Evolutionary conservation across 2,329 filamentous ascomycete genomes (phyloP).

Genomic region (Hypoxylon sp.): DNA sequence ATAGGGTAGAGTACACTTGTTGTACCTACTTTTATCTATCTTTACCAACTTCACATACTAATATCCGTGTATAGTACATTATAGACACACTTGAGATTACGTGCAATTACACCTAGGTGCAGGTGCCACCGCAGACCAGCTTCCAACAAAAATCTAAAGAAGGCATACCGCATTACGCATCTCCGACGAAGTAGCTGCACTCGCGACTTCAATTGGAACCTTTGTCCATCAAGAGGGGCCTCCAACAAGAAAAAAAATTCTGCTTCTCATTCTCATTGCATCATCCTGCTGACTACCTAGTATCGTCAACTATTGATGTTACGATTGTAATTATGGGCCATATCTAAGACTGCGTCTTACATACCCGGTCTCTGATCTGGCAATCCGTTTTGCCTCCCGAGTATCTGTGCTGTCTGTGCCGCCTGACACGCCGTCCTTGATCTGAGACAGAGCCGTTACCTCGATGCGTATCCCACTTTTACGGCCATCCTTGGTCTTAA

Average conservation of each 20-base stretch:
- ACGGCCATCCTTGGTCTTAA: conserved; percentile 14
- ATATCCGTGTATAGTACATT: conserved; percentile 15
- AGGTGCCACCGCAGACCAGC: conserved; percentile 34
- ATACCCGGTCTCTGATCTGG: conserved; percentile 43
- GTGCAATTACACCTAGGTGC: conserved; percentile 31
- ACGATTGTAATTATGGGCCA: conserved; percentile 21
- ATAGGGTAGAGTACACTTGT: conserved; percentile 1
- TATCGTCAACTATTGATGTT: conserved; percentile 18
- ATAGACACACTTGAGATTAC: conserved; percentile 2
- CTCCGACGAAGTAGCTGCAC: conserved; percentile 23
- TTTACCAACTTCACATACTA: background rate
- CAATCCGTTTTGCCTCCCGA: conserved; percentile 45
- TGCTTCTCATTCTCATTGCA: conserved; percentile 20
- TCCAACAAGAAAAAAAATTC: conserved; percentile 6
- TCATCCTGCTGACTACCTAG: conserved; percentile 22
- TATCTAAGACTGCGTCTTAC: conserved; percentile 34
- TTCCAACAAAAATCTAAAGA: conserved; percentile 24
- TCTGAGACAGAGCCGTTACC: conserved; percentile 44
- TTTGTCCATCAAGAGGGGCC: conserved; percentile 15
- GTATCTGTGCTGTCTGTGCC: conserved; percentile 33
- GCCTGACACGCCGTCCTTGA: conserved; percentile 30
- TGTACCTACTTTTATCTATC: background rate
- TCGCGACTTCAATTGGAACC: conserved; percentile 8
- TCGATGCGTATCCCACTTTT: conserved; percentile 29
- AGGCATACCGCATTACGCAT: conserved; percentile 18